These are phyloP conservation scores for Candida ulmi DNA, from an alignment of 805 yeast species.

Conservation along the genomic window DNA sequence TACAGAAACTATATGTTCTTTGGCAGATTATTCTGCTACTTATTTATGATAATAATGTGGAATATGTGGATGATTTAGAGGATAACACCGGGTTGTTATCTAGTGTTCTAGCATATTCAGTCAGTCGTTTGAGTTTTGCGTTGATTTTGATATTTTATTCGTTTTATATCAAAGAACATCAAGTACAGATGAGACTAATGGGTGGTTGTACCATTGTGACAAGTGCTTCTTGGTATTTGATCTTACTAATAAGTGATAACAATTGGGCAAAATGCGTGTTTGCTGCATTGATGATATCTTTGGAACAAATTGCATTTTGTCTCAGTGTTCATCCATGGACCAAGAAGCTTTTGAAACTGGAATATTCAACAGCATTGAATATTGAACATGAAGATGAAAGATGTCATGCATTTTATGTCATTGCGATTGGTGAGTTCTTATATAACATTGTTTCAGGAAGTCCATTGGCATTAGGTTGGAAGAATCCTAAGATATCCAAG, in stretches of 20 bases:
- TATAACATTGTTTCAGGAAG: slow-evolving; percentile 44
- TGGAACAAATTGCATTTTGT: slow-evolving; percentile 37
- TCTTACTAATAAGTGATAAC: slow-evolving; percentile 36
- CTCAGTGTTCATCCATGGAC: slow-evolving; percentile 41
- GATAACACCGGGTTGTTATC: slow-evolving; percentile 31
- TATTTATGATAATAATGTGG: slow-evolving; percentile 45
- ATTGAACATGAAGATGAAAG: slow-evolving; percentile 67
- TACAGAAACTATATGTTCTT: slow-evolving; percentile 45
- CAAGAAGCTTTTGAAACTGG: slow-evolving; percentile 36
- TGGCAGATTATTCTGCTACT: slow-evolving; percentile 49
- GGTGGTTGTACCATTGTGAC: slow-evolving; percentile 28
- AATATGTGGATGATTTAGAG: slow-evolving; percentile 29
- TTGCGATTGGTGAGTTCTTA: slow-evolving; percentile 61
- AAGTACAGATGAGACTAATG: slow-evolving; percentile 43
- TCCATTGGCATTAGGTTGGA: slow-evolving; percentile 42
- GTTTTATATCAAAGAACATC: slow-evolving; percentile 40
- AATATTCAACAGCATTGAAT: slow-evolving; percentile 53
- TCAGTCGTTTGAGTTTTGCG: slow-evolving; percentile 33
- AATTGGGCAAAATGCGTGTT: slow-evolving; percentile 42
- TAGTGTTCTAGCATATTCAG: slow-evolving; percentile 33
- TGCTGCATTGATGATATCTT: slow-evolving; percentile 31
- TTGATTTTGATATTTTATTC: slow-evolving; percentile 31
- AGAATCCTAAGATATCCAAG: slow-evolving; percentile 32
- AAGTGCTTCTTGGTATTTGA: slow-evolving; percentile 42
- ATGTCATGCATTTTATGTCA: slow-evolving; percentile 49